Evolutionary conservation across 768 basidiomycete species (phyloP).

Genomic region (Clitopilus passeckerianus): DNA sequence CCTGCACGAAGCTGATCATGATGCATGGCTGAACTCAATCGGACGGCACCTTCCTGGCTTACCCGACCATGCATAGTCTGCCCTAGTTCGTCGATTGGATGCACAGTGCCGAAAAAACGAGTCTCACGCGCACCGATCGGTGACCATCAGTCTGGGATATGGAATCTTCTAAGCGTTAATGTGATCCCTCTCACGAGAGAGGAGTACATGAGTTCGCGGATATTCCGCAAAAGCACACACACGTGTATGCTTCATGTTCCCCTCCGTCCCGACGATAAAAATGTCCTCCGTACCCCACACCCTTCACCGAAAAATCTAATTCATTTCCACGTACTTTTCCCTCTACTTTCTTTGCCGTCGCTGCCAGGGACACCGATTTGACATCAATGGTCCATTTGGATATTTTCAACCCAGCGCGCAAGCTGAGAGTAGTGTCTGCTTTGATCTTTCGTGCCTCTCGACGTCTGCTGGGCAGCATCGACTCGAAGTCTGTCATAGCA

Average conservation of each 20-base stretch:
- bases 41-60: neutral
- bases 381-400: conserved; percentile 32
- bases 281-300: conserved; percentile 5
- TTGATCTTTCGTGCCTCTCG: conserved; percentile 26
- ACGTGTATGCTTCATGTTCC: conserved; percentile 35
- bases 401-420: conserved; percentile 30
- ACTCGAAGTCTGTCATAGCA: conserved; percentile 5
- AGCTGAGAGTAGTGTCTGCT: conserved; percentile 26
- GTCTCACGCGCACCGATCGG: neutral
- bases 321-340: conserved; percentile 8
- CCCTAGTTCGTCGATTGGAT: neutral
- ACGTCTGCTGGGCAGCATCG: conserved; percentile 17
- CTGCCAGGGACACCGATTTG: conserved; percentile 4
- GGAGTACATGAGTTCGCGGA: conserved; percentile 8
- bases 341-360: conserved; percentile 10
- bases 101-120: neutral
- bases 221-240: conserved; percentile 12
- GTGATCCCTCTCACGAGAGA: conserved; percentile 1
- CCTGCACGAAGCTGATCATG: neutral
- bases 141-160: neutral
- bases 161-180: neutral
- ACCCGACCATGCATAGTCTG: neutral
- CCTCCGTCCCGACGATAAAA: conserved; percentile 15
- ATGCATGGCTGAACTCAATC: neutral
- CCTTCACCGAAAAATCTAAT: conserved; percentile 9